Conservation (phyloP, 805 yeast species). For the Pichia cephalocereana region DNA sequence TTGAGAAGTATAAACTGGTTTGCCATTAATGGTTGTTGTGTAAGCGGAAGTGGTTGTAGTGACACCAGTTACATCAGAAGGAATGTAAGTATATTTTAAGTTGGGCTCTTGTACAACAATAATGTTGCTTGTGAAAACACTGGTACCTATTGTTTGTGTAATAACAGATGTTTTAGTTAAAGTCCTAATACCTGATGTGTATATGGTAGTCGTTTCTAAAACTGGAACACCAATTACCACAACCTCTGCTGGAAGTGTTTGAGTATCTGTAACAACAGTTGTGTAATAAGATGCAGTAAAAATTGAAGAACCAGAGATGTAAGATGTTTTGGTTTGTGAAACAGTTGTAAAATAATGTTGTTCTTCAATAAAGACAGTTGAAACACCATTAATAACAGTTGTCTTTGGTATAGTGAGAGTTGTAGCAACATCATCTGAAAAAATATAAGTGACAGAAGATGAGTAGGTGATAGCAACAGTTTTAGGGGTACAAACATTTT, state of each 20-base stretch:
- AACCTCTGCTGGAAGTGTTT: background rate
- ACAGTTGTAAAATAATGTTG: background rate
- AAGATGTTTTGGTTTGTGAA: background rate
- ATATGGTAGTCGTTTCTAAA: background rate
- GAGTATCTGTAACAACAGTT: background rate
- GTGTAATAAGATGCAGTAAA: background rate
- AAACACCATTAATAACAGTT: background rate
- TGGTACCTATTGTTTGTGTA: background rate
- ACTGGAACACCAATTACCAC: conserved; percentile 1
- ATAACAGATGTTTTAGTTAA: background rate
- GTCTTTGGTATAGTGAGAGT: background rate
- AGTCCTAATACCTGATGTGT: background rate
- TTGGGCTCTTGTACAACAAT: conserved; percentile 1
- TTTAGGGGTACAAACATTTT: background rate
- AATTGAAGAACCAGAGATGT: background rate
- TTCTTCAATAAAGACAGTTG: background rate
- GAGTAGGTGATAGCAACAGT: background rate
- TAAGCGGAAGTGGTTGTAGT: background rate
- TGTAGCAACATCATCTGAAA: background rate
- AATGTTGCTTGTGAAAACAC: background rate
- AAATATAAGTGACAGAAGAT: background rate
- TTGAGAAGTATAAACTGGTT: background rate
- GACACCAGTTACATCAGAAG: background rate
- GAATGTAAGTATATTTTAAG: conserved; percentile 1
- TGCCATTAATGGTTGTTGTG: background rate